These are phyloP conservation scores for Balamuthia mandrillaris DNA, from an alignment of 208 protist genomes.

Conservation along the genomic window DNA sequence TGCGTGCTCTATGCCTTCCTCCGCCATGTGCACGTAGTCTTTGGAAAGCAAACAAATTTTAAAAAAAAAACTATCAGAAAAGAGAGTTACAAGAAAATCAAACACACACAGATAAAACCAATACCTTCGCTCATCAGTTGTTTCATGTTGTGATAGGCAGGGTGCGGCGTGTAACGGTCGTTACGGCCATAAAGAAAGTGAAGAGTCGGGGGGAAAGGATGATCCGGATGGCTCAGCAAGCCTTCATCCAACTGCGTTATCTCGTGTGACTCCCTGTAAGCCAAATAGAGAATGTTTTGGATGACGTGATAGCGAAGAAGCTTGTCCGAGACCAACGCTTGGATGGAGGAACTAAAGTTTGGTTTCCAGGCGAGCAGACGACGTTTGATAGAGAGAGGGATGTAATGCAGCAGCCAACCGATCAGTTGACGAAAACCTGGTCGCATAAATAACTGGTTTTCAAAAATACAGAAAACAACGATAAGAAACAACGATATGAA, in stretches of 20 bases:
- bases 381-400: background rate
- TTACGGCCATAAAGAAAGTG: constrained; percentile 22
- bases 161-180: background rate
- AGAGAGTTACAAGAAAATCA: background rate
- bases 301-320: background rate
- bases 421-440: background rate
- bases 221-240: background rate
- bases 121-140: background rate
- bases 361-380: background rate
- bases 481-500: no score
- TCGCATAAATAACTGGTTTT: background rate
- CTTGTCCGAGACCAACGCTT: background rate
- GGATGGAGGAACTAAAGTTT: background rate
- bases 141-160: background rate
- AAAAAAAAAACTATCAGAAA: background rate
- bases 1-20: background rate
- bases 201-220: background rate
- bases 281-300: constrained; percentile 22
- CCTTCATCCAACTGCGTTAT: background rate
- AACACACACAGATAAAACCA: background rate
- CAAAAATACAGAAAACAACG: background rate
- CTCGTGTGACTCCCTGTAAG: background rate
- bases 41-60: no score
- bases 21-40: constrained; percentile 6
- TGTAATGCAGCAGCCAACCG: background rate